These are phyloP conservation scores for Tricholoma bakamatsutake DNA, from an alignment of 768 basidiomycete genomes.

Conservation along the genomic window DNA sequence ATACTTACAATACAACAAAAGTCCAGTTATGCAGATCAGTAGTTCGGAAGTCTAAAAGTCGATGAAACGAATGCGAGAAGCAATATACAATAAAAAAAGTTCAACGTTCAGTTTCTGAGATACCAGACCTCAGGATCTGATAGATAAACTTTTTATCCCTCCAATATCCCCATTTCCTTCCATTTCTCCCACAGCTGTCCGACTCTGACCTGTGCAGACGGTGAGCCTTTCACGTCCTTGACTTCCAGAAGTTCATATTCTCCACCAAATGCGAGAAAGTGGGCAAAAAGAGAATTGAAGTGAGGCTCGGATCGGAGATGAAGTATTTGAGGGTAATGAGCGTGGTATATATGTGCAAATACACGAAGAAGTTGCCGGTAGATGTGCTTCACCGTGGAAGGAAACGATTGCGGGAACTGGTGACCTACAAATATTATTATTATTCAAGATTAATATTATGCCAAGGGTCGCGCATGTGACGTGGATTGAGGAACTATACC, in stretches of 20 bases:
- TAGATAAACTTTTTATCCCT: constrained; percentile 26
- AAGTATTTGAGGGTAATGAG: constrained; percentile 87
- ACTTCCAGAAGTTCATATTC: constrained; percentile 91
- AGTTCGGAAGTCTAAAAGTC: neutral
- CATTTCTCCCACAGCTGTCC: constrained; percentile 85
- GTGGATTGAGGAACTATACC: no score
- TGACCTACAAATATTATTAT: constrained; percentile 62
- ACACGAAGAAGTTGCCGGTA: constrained; percentile 96
- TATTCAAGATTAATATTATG: neutral
- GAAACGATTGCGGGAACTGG: constrained; percentile 86
- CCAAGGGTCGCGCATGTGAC: constrained; percentile 6
- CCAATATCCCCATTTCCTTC: constrained; percentile 83
- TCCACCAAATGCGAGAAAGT: constrained; percentile 93
- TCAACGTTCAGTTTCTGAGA: neutral
- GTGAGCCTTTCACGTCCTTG: constrained; percentile 78
- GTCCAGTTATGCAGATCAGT: neutral
- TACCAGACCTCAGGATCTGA: neutral
- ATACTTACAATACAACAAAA: neutral
- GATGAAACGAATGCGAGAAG: neutral
- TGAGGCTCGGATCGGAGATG: constrained; percentile 94
- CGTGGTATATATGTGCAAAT: constrained; percentile 97
- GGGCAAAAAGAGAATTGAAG: constrained; percentile 96
- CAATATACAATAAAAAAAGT: neutral
- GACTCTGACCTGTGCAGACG: constrained; percentile 60
- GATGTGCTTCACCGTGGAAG: constrained; percentile 88